These are phyloP conservation scores for Yamadazyma phyllophila DNA, from an alignment of 805 yeast species.

Conservation along the genomic window DNA sequence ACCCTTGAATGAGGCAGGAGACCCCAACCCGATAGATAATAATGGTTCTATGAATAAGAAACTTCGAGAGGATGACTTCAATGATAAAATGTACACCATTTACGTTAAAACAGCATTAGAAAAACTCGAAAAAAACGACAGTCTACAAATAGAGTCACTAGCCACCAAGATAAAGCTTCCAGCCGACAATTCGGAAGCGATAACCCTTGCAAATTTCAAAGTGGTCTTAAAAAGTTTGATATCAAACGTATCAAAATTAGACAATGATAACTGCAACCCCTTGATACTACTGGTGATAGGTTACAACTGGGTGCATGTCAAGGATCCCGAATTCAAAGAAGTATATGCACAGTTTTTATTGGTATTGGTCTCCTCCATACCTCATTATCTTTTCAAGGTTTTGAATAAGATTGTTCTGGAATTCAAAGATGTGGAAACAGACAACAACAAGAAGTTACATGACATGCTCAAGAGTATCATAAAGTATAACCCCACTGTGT, in stretches of 20 bases:
- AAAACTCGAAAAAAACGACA: conserved; percentile 56
- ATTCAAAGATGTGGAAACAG: conserved; percentile 36
- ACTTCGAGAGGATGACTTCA: conserved; percentile 18
- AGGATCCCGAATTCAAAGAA: conserved; percentile 16
- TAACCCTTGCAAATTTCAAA: conserved; percentile 51
- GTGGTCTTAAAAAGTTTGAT: conserved; percentile 58
- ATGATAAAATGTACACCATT: conserved; percentile 40
- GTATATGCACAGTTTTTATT: conserved; percentile 67
- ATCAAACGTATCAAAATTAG: conserved; percentile 66
- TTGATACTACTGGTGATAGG: conserved; percentile 62
- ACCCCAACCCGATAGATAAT: conserved; percentile 3
- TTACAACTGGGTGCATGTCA: conserved; percentile 58
- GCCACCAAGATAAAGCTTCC: conserved; percentile 61
- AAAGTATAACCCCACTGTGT: conserved; percentile 77
- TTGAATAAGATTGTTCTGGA: conserved; percentile 63
- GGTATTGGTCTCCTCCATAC: conserved; percentile 79
- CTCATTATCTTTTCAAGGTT: conserved; percentile 89
- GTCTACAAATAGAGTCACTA: conserved; percentile 54
- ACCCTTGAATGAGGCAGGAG: conserved; percentile 12
- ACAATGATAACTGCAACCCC: conserved; percentile 48
- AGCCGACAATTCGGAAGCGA: conserved; percentile 48
- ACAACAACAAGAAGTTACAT: conserved; percentile 42
- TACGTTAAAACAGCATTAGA: conserved; percentile 68
- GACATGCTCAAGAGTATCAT: conserved; percentile 61
- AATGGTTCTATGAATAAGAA: conserved; percentile 6